These are phyloP conservation scores for Quercus suber DNA, from an alignment of 306 rosid species.

Conservation along the genomic window DNA sequence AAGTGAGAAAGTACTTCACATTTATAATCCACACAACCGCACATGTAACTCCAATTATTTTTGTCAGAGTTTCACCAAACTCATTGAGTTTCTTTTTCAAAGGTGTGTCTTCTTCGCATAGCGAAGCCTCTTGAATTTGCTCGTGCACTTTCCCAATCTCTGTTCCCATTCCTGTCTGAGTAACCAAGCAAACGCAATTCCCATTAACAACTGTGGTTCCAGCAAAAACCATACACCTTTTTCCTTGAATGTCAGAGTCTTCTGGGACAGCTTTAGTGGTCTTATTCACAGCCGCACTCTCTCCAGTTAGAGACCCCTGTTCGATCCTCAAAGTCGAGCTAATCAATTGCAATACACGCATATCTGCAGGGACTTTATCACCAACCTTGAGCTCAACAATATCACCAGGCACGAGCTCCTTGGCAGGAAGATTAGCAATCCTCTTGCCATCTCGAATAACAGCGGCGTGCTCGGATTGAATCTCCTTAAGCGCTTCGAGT, in stretches of 20 bases:
- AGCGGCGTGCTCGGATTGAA: conserved; percentile 79
- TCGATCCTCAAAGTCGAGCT: conserved; percentile 55
- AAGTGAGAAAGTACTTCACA: conserved; percentile 47
- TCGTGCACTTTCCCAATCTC: conserved; percentile 78
- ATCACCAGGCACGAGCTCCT: conserved; percentile 82
- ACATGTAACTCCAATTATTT: conserved; percentile 50
- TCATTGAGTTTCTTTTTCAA: conserved; percentile 74
- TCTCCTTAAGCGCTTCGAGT: conserved; percentile 83
- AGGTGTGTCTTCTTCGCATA: conserved; percentile 70
- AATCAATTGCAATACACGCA: conserved; percentile 51
- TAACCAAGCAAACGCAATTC: conserved; percentile 66
- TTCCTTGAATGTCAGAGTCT: conserved; percentile 51
- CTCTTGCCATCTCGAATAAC: conserved; percentile 51
- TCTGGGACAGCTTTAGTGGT: conserved; percentile 34
- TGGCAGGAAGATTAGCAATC: conserved; percentile 49
- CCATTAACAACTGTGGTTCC: conserved; percentile 82
- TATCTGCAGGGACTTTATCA: conserved; percentile 57
- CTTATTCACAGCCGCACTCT: conserved; percentile 58
- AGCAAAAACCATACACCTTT: conserved; percentile 56
- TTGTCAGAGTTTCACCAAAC: conserved; percentile 46
- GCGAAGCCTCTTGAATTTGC: conserved; percentile 70
- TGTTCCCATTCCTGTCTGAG: conserved; percentile 58
- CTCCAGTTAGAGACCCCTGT: conserved; percentile 60
- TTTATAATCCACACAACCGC: conserved; percentile 52
- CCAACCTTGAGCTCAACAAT: conserved; percentile 56